Evolutionary conservation across 768 basidiomycete species (phyloP).

Genomic region (Cubamyces lactineus): DNA sequence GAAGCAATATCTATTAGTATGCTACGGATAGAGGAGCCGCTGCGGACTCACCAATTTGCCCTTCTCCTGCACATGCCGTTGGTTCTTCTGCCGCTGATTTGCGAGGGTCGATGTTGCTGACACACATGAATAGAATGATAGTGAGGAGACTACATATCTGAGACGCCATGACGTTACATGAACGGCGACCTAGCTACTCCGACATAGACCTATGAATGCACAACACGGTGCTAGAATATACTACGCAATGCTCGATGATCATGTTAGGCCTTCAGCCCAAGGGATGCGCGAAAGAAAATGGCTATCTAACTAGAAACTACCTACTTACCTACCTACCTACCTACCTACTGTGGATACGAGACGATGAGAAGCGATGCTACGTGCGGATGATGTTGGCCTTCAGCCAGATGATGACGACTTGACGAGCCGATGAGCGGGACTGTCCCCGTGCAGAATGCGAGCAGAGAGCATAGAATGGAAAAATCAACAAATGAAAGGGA

Average conservation of each 20-base stretch:
- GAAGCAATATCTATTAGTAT: no score
- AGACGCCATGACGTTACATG: background rate
- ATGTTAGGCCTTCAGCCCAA: constrained; percentile 23
- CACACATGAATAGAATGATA: background rate
- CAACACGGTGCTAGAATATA: constrained; percentile 31
- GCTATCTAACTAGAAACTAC: constrained; percentile 26
- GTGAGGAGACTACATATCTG: constrained; percentile 9
- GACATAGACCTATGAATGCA: constrained; percentile 23
- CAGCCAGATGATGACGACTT: constrained; percentile 19
- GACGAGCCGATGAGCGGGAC: constrained; percentile 26
- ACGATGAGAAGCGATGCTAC: constrained; percentile 1
- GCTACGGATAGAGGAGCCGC: no score
- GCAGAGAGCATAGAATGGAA: constrained; percentile 21
- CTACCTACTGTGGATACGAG: constrained; percentile 8
- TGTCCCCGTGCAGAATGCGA: constrained; percentile 26
- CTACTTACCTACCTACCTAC: constrained; percentile 15
- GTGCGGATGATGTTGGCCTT: constrained; percentile 20
- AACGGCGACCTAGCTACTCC: constrained; percentile 20
- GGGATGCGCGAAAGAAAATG: constrained; percentile 10
- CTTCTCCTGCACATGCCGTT: no score
- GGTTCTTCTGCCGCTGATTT: no score
- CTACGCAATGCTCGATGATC: constrained; percentile 32
- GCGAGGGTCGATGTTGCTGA: no score
- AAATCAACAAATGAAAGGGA: background rate
- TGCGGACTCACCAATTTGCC: no score